phyloP scores from a whole-genome alignment of 768 basidiomycete species.

The Baorangia bicolor region DNA sequence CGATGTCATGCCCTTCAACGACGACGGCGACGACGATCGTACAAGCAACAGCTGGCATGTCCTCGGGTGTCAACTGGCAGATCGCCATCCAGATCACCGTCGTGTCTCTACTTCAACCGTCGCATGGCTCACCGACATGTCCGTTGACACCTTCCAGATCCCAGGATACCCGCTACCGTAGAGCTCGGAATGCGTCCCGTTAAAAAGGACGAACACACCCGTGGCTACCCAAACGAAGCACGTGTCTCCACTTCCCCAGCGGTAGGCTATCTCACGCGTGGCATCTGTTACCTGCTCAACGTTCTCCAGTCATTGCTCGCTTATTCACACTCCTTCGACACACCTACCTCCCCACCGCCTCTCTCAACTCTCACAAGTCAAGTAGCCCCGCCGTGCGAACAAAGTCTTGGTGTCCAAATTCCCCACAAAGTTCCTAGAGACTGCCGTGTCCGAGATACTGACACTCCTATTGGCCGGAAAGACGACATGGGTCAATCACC shows the following conservation, averaged over 20 bases:
- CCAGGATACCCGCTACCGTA: conserved; percentile 67
- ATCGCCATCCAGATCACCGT: conserved; percentile 47
- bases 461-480: conserved; percentile 80
- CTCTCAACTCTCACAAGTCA: conserved; percentile 72
- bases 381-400: conserved; percentile 65
- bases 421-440: conserved; percentile 38
- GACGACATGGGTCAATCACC: conserved; percentile 84
- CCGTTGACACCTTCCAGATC: conserved; percentile 41
- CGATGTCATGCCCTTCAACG: conserved; percentile 4
- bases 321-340: conserved; percentile 50
- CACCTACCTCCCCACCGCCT: conserved; percentile 50
- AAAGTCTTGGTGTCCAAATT: conserved; percentile 39
- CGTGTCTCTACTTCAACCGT: conserved; percentile 63
- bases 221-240: conserved; percentile 66
- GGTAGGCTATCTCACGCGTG: conserved; percentile 40
- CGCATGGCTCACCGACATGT: conserved; percentile 55
- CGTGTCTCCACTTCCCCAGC: conserved; percentile 44
- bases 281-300: not conserved
- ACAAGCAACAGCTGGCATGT: no score
- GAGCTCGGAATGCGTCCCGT: conserved; percentile 69
- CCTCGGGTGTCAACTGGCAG: conserved; percentile 55
- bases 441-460: conserved; percentile 63
- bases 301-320: conserved; percentile 45
- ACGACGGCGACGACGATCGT: conserved; percentile 23
- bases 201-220: conserved; percentile 53